Evolutionary conservation across 805 yeast genomes (phyloP), one percentile per base, ranked within the genome.

Genomic region (Yarrowia hollandica): DNA sequence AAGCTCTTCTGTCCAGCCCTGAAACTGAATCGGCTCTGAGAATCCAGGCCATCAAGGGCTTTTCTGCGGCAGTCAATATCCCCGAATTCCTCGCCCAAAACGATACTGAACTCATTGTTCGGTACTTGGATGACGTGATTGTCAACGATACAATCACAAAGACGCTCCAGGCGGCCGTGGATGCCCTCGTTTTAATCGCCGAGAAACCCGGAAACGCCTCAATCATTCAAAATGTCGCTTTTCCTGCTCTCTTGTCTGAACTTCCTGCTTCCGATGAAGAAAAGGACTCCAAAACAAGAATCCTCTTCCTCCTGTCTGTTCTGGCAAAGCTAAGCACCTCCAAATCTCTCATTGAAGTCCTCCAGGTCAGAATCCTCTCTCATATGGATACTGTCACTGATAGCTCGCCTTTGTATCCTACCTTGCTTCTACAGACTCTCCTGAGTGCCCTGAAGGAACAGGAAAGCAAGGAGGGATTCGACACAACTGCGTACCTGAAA

Each of bases 21-120:
- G 78, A 77, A 30, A 72, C 81, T 26, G 96, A 88, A 65, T 84
- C 83, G 10, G 81, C 90, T 1, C 75, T 90, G 60, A 78, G 90
- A 65, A 77, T 86, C 23, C 73, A 85, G 37, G 81, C 94, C 1
- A 74, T 87, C 25, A 81, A 81, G 58, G 88, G 86, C 42, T 76
- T 90, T 54, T 77, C 83, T 0, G 81, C 82, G 54, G 66, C 89
- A 39, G 74, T 84, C 8, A 72, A 75, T 26, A 72, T 87, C 64
- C 69, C 72, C 1, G 48, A 54, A 5, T 84, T 81, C 63, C 71
- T 90, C 48, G 70, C 71, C 14, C 63, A 65, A 3, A 80, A 80
- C 56, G 96, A 90, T 64, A 69, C 81, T 23, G 79, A 82, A 25
- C 71, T 88, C 56, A 74, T 88, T 6, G 80, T 85, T 30, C 88